Base-by-base conservation (phyloP, 129 eudicot genomes). In the Escallonia herrerae region DNA sequence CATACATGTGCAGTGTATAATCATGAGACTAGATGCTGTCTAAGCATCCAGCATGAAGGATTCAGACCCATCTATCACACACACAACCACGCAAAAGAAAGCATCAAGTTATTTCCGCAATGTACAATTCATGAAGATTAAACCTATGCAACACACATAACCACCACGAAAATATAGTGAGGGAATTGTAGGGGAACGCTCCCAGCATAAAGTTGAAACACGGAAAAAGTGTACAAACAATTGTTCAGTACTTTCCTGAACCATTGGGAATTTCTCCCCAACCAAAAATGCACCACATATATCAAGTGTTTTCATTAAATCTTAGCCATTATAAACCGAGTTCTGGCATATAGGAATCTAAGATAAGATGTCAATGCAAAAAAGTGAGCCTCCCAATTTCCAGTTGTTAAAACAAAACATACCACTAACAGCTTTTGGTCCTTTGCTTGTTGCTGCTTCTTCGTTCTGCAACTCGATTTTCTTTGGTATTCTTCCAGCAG, bases 401-500 rank as follows among this genome's bases (percentile, higher is more conserved):
- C 56, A 2, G 65, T 40, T 48, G 53, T 4, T 37, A 66, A 52
- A 40, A 38, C n/a, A 48, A 66, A 14, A 56, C 76, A 67, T 82
- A 91, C 95, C 94, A 14, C 71, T 72, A 59, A 71, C 58, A 38
- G 72, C 51, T 74, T 78, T 78, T 45, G 43, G 42, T 56, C 50
- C 80, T 57, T 63, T 71, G 66, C 58, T 74, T 43, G 66, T 62
- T 43, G 72, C 40, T 63, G 72, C 73, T 56, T 62, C 73, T 72
- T 75, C 82, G 15, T 67, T 73, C 52, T 77, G 71, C 8, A 59
- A 40, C 62, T 67, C 80, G 59, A 68, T 59, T 52, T 64, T 71
- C 76, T 72, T 83, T 72, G 79, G 77, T 15, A 80, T 76, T 77
- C 73, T 93, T 58, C 98, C 98, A 79, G 96, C 95, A 69, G 96